Conservation (phyloP, 2,329 filamentous ascomycete species). For the Fusarium incarnatum region DNA sequence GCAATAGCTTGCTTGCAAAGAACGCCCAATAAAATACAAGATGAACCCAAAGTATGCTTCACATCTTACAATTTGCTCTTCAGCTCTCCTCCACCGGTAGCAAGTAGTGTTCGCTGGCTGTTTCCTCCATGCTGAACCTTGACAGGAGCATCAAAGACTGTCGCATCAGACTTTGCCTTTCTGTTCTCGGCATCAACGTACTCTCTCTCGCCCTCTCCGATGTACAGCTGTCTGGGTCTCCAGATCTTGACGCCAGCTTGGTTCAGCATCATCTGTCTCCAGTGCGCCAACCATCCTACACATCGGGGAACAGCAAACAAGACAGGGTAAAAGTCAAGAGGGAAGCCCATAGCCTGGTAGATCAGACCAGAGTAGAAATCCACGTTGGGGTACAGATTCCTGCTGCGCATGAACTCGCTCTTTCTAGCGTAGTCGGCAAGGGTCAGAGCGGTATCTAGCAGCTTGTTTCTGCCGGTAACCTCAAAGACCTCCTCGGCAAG, state of each 20-base stretch:
- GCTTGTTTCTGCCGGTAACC: slow-evolving; percentile 62
- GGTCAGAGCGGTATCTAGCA: slow-evolving; percentile 61
- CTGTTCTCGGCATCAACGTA: slow-evolving; percentile 56
- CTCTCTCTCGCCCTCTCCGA: slow-evolving; percentile 58
- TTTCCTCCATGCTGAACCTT: slow-evolving; percentile 29
- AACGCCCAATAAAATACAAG: neutral
- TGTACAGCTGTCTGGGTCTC: slow-evolving; percentile 61
- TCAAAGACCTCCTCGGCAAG: slow-evolving; percentile 63
- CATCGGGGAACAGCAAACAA: slow-evolving; percentile 63
- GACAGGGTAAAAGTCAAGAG: slow-evolving; percentile 64
- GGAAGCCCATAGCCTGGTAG: slow-evolving; percentile 66
- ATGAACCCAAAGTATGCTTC: neutral
- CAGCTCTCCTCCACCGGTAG: neutral
- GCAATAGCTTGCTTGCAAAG: neutral
- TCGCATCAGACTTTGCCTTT: slow-evolving; percentile 42
- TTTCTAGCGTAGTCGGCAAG: slow-evolving; percentile 59
- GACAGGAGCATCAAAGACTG: slow-evolving; percentile 14
- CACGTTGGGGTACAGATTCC: slow-evolving; percentile 63
- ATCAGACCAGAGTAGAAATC: slow-evolving; percentile 65
- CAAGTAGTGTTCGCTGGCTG: slow-evolving; percentile 14
- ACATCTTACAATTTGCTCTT: slow-evolving; percentile 8
- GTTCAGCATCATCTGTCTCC: slow-evolving; percentile 63
- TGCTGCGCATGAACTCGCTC: slow-evolving; percentile 61
- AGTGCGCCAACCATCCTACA: slow-evolving; percentile 64
- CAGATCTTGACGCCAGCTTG: slow-evolving; percentile 62